Evolutionary conservation across 768 basidiomycete genomes (phyloP).

Genomic region (Roridomyces roridus): DNA sequence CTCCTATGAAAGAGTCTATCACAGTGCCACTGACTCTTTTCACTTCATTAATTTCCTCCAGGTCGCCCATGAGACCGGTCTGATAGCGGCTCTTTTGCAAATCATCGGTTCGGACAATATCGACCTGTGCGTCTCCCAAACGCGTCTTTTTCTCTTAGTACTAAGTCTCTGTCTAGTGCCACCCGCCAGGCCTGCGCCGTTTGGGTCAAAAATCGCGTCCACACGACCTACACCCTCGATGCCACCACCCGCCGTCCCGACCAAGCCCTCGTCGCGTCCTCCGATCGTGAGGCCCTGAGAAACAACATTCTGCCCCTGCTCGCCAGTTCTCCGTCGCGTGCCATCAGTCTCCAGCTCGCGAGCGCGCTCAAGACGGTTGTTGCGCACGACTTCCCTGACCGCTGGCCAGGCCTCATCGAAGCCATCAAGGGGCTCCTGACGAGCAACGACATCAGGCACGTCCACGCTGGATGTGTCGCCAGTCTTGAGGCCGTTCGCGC

Average conservation of each 20-base stretch:
- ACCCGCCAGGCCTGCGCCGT: conserved; percentile 87
- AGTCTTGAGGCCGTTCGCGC: conserved; percentile 80
- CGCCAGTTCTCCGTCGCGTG: conserved; percentile 66
- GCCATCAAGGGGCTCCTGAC: conserved; percentile 68
- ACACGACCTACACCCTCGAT: conserved; percentile 65
- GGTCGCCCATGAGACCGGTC: conserved; percentile 82
- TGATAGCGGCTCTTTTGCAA: conserved; percentile 83
- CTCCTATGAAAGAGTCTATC: background rate
- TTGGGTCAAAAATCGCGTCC: conserved; percentile 91
- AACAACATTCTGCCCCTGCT: conserved; percentile 72
- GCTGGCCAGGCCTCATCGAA: conserved; percentile 75
- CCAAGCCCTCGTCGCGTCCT: conserved; percentile 61
- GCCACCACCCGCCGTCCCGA: conserved; percentile 56
- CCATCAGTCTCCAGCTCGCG: conserved; percentile 78
- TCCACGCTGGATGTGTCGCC: conserved; percentile 83
- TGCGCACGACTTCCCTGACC: conserved; percentile 77
- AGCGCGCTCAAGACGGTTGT: conserved; percentile 76
- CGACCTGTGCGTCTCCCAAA: conserved; percentile 66
- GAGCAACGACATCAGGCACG: conserved; percentile 71
- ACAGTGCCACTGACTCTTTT: background rate
- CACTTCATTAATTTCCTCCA: conserved; percentile 36
- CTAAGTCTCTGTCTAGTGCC: conserved; percentile 49
- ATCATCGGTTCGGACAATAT: conserved; percentile 82
- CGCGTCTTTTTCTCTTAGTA: conserved; percentile 37
- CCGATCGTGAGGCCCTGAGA: conserved; percentile 80